Evolutionary conservation across 805 yeast genomes (phyloP).

Genomic region (Pichia scutulata): DNA sequence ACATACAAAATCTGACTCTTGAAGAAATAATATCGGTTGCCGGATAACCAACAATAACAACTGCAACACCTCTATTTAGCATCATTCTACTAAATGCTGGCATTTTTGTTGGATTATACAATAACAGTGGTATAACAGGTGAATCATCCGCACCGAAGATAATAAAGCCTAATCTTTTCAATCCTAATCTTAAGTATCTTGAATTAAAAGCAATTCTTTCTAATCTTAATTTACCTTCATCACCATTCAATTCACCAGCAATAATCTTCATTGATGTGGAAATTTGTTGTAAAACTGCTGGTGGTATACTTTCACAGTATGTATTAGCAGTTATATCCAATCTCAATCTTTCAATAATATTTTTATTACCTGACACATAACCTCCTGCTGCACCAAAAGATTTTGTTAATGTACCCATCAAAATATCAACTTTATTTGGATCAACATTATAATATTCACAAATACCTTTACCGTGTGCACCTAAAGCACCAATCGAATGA

Average conservation of each 20-base stretch:
- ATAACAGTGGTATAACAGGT: constrained; percentile 85
- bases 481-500: constrained; percentile 98
- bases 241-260: constrained; percentile 76
- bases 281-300: constrained; percentile 87
- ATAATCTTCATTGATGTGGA: constrained; percentile 71
- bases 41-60: constrained; percentile 95
- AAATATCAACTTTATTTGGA: constrained; percentile 69
- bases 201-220: constrained; percentile 94
- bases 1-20: constrained; percentile 88
- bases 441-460: constrained; percentile 86
- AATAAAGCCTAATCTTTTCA: constrained; percentile 87
- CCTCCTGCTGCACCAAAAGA: constrained; percentile 99
- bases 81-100: constrained; percentile 83
- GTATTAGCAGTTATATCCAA: constrained; percentile 61
- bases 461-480: constrained; percentile 88
- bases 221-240: constrained; percentile 87
- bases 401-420: constrained; percentile 97
- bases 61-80: constrained; percentile 75
- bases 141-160: constrained; percentile 94
- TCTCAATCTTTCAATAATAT: constrained; percentile 66
- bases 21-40: constrained; percentile 90
- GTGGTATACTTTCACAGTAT: constrained; percentile 83
- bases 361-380: constrained; percentile 72
- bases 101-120: constrained; percentile 91
- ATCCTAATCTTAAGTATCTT: constrained; percentile 82